A percentile compares a stretch with the other conserved stretches of the same genome.
These are phyloP conservation scores for Malassezia furfur DNA, from an alignment of 1,284 basidiomycete species.

Conservation along the genomic window DNA sequence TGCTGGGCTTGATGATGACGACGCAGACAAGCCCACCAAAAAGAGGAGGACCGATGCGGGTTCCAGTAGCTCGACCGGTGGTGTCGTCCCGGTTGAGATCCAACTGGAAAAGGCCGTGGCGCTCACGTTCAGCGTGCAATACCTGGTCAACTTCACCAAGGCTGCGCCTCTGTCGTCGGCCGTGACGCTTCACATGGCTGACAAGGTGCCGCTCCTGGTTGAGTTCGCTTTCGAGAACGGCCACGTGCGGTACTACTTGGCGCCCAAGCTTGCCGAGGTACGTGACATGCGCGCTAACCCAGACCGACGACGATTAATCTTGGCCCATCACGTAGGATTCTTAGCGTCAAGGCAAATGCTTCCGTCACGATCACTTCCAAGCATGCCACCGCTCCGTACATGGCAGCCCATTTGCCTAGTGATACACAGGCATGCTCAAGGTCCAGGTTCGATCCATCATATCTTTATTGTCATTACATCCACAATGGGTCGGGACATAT, in stretches of 20 bases:
- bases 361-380: no score
- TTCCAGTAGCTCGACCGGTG: slow-evolving; percentile 15
- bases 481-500: no score
- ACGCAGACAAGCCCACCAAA: slow-evolving; percentile 34
- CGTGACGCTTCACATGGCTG: slow-evolving; percentile 53
- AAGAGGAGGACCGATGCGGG: slow-evolving; percentile 29
- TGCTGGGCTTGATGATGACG: slow-evolving; percentile 31
- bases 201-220: slow-evolving; percentile 34
- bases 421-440: no score
- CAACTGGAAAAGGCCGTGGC: slow-evolving; percentile 63
- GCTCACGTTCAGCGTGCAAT: slow-evolving; percentile 92
- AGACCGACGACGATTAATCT: slow-evolving; percentile 30
- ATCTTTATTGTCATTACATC: no score
- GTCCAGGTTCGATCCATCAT: no score
- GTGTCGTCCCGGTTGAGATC: slow-evolving; percentile 49
- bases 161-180: slow-evolving; percentile 65
- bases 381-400: no score
- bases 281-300: slow-evolving; percentile 41
- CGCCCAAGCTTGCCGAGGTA: slow-evolving; percentile 46
- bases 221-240: slow-evolving; percentile 76
- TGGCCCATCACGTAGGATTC: no score
- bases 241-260: slow-evolving; percentile 48
- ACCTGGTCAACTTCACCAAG: slow-evolving; percentile 94
- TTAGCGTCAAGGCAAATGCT: no score
- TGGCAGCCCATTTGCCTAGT: no score